phyloP scores from a whole-genome alignment of 192 early-diverging fungal genomes.

The Coemansia sp. region DNA sequence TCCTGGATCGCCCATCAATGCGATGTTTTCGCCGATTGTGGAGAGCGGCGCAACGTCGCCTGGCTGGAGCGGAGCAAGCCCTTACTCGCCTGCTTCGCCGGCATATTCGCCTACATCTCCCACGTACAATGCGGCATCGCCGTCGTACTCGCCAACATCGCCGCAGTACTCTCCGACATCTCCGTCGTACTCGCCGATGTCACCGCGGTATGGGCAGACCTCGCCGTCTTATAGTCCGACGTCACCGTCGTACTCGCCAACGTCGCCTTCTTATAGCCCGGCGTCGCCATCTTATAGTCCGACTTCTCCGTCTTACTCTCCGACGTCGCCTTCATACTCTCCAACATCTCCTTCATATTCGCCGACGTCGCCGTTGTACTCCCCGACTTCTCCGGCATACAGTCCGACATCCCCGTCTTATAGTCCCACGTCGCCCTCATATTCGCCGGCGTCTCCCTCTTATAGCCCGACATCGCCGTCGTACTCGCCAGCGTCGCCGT shows the following conservation, averaged over 20 bases:
- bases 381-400: conserved; percentile 65
- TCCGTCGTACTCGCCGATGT: conserved; percentile 63
- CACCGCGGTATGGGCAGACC: conserved; percentile 66
- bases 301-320: conserved; percentile 61
- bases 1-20: conserved; percentile 70
- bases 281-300: conserved; percentile 60
- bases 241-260: conserved; percentile 70
- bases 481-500: conserved; percentile 67
- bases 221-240: conserved; percentile 69
- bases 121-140: conserved; percentile 68
- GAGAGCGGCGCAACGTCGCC: conserved; percentile 71
- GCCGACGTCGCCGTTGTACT: conserved; percentile 62
- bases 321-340: conserved; percentile 72
- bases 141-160: conserved; percentile 67
- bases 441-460: conserved; percentile 65
- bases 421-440: conserved; percentile 70
- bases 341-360: conserved; percentile 71
- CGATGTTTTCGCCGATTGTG: conserved; percentile 81
- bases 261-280: conserved; percentile 61
- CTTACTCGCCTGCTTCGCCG: conserved; percentile 57
- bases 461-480: conserved; percentile 69
- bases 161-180: conserved; percentile 68
- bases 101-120: conserved; percentile 72
- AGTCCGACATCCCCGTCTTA: conserved; percentile 67
- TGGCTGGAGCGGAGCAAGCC: conserved; percentile 58